These are phyloP conservation scores for Solanum paucissectum DNA, from an alignment of 257 asterid genomes.

Conservation along the genomic window DNA sequence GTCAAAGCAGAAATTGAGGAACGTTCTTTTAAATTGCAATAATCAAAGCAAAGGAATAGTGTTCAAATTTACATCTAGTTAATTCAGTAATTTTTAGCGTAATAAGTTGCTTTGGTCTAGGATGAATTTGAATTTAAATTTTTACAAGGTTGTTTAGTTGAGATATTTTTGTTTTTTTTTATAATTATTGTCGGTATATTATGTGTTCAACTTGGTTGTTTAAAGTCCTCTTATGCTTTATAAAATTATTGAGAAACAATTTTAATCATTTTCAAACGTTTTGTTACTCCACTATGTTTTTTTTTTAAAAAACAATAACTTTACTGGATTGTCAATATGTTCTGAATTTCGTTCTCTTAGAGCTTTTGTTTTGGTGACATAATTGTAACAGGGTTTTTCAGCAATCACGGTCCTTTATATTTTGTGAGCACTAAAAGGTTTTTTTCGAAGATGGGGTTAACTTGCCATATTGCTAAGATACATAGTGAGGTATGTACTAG, in stretches of 20 bases:
- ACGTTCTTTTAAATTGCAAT: background rate
- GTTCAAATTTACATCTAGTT: background rate
- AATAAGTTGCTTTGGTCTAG: background rate
- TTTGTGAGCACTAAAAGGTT: constrained; percentile 72
- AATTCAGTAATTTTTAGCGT: background rate
- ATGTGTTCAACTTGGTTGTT: background rate
- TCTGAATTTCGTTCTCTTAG: background rate
- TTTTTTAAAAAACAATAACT: too few species aligned
- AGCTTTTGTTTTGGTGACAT: background rate
- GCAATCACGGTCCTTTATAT: constrained; percentile 86
- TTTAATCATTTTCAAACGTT: background rate
- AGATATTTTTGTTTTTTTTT: background rate
- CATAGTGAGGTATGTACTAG: constrained; percentile 64
- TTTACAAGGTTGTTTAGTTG: background rate
- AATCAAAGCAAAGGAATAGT: background rate
- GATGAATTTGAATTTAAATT: background rate
- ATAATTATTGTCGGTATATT: background rate
- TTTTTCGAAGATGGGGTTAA: constrained; percentile 88
- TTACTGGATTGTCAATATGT: background rate
- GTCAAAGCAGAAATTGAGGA: background rate
- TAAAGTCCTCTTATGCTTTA: background rate
- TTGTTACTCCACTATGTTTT: background rate
- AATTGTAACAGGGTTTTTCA: constrained; percentile 62
- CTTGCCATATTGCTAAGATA: constrained; percentile 87
- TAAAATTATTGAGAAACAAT: background rate